Evolutionary conservation across 805 yeast genomes (phyloP), one percentile per base, ranked within the genome.

Genomic region (Lachancea sp.): DNA sequence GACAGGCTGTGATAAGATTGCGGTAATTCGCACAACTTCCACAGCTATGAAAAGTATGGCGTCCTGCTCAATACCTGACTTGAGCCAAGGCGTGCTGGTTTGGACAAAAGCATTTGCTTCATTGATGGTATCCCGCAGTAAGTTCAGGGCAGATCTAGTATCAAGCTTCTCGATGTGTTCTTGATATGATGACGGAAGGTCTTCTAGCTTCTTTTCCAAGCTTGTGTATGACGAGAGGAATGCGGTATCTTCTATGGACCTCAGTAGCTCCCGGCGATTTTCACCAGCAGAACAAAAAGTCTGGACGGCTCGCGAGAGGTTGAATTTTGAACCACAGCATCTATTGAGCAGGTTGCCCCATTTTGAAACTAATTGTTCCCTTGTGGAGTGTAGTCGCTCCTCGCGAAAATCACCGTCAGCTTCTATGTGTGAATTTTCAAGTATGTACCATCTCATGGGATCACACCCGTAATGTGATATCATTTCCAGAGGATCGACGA

Each of bases 401-500:
- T 82, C 85, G 27, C 81, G 75, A 60, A 82, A 93, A 54, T 89
- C 89, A 53, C 90, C 78, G 65, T 93, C 99, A 25, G 76, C 72
- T 20, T 78, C 82, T 29, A 93, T 65, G 31, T 81, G 79, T 1
- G 95, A 82, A 58, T 82, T 82, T 54, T 82, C 85, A 65, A 82
- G 73, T 47, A 93, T 65, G 59, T 81, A 88, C 65, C 86, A 81
- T 50, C 96, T 71, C 35, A 89, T 66, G 0, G 85, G 65, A 61
- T 85, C 93, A n/a, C 72, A 62, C 0, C 89, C 96, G 55, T 84
- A 86, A 35, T 71, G 62, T 0, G 75, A 70, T 3, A 78, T 69
- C 26, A 82, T 71, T n/a, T 68, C 75, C 16, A 85, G 59, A 0
- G 99, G 99, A 57, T 93, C 97, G 4, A 91, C 95, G 9, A 91